Evolutionary conservation across 2,329 filamentous ascomycete species (phyloP).

Genomic region (Penicillium brasilianum): DNA sequence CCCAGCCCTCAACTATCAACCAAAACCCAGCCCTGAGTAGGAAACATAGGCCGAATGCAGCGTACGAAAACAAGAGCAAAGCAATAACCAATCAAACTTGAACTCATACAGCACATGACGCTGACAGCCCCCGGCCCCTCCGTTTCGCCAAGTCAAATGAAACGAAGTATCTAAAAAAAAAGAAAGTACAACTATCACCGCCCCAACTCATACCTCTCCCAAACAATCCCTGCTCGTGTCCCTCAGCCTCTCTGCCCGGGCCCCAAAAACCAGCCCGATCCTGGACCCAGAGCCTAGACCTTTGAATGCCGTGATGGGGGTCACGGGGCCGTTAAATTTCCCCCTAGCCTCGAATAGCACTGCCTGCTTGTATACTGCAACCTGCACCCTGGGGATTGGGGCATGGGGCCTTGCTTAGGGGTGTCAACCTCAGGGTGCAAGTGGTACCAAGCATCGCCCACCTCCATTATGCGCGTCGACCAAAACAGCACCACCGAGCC

Average conservation of each 20-base stretch:
- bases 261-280: neutral
- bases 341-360: neutral
- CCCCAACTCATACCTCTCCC: neutral
- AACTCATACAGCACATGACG: neutral
- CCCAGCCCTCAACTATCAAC: neutral
- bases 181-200: neutral
- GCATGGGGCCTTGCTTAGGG: neutral
- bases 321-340: too few species aligned
- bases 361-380: neutral
- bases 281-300: neutral
- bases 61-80: neutral
- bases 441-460: neutral
- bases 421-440: too few species aligned
- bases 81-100: neutral
- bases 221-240: neutral
- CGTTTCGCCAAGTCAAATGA: neutral
- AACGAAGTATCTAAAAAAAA: neutral
- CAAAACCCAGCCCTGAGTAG: too few species aligned
- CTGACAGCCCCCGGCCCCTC: neutral
- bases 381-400: neutral
- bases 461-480: neutral
- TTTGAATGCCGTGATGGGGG: neutral
- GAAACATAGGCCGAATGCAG: neutral
- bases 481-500: neutral
- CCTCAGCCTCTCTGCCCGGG: slow-evolving; percentile 2